Percentiles rank a stretch among this genome's conserved stretches.
phyloP scores from a whole-genome alignment of 2,329 filamentous ascomycete species.

The Fusarium longipes region DNA sequence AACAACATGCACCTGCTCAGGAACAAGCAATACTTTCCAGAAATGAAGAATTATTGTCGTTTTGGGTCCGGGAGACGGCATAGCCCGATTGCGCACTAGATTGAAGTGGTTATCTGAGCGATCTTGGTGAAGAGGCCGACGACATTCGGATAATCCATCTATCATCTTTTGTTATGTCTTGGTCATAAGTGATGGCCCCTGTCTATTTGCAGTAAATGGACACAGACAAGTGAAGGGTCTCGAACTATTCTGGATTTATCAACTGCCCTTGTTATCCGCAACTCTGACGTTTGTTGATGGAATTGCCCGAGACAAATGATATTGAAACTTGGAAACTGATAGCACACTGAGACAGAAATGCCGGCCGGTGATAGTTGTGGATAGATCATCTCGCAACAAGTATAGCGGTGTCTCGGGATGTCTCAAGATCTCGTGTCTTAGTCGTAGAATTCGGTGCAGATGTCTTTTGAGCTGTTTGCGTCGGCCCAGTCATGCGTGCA shows the following conservation, averaged over 20 bases:
- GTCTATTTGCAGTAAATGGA: no score
- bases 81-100: conserved; percentile 11
- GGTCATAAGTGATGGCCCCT: neutral
- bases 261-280: conserved; percentile 7
- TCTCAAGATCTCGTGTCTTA: conserved; percentile 17
- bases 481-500: neutral
- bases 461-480: conserved; percentile 10
- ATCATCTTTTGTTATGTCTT: neutral
- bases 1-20: conserved; percentile 23
- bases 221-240: no score
- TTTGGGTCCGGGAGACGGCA: conserved; percentile 25
- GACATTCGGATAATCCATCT: conserved; percentile 30
- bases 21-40: conserved; percentile 22
- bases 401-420: conserved; percentile 9
- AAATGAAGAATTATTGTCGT: conserved; percentile 11
- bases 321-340: conserved; percentile 1
- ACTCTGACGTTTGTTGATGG: conserved; percentile 15
- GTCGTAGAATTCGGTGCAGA: conserved; percentile 14
- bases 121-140: conserved; percentile 24
- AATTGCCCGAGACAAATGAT: conserved; percentile 28
- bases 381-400: neutral
- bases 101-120: neutral
- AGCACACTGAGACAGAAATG: conserved; percentile 11
- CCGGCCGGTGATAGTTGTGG: neutral
- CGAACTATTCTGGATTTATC: conserved; percentile 6